Percentiles rank a stretch among this genome's conserved stretches.
Evolutionary conservation across 2,329 filamentous ascomycete genomes (phyloP).

Genomic region (Aspergillus sp.): DNA sequence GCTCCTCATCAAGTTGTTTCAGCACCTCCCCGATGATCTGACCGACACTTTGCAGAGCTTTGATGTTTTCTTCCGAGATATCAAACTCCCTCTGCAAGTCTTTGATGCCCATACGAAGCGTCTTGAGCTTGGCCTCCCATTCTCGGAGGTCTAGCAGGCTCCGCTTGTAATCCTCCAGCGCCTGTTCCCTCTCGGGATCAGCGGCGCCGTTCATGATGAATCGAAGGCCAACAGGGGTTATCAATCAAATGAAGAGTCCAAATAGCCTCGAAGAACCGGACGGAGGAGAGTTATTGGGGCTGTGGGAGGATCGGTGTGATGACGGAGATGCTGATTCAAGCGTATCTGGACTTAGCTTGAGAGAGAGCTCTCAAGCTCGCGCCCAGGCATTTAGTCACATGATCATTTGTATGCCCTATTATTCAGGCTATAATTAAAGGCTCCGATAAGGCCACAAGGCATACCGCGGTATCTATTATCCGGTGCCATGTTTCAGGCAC

Average conservation of each 20-base stretch:
- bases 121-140: conserved; percentile 98
- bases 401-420: conserved; percentile 8
- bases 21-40: conserved; percentile 99
- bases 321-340: conserved; percentile 18
- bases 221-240: conserved; percentile 5
- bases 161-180: conserved; percentile 73
- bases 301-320: neutral
- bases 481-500: conserved; percentile 14
- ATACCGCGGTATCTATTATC: conserved; percentile 19
- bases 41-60: conserved; percentile 96
- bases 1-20: conserved; percentile 97
- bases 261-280: neutral
- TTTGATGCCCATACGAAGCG: conserved; percentile 92
- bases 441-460: neutral
- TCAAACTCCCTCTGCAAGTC: conserved; percentile 92
- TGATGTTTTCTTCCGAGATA: conserved; percentile 98
- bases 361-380: conserved; percentile 31
- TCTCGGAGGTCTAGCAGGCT: conserved; percentile 93
- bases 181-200: conserved; percentile 62
- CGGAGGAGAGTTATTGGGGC: neutral
- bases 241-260: neutral
- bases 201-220: conserved; percentile 39
- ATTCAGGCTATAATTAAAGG: conserved; percentile 9
- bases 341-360: conserved; percentile 24
- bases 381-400: conserved; percentile 14